A percentile compares a stretch with the other conserved stretches of the same genome.
Evolutionary conservation across 2,329 filamentous ascomycete genomes (phyloP).

Genomic region (Stachybotrys elegans): DNA sequence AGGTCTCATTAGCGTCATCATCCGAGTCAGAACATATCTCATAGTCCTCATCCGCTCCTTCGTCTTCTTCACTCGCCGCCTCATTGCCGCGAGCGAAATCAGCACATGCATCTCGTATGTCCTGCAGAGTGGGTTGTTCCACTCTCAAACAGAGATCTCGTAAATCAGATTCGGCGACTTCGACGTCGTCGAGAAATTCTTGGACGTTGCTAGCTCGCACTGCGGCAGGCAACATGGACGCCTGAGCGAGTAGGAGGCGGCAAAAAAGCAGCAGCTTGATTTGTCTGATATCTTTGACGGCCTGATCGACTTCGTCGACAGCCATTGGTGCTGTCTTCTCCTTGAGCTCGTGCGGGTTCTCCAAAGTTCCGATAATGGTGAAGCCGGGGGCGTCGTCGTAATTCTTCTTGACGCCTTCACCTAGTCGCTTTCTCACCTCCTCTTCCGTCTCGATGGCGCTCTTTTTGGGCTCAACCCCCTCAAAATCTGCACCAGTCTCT

Average conservation of each 20-base stretch:
- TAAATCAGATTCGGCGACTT: conserved; percentile 18
- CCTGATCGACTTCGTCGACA: conserved; percentile 16
- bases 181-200: conserved; percentile 19
- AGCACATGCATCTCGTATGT: conserved; percentile 23
- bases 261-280: conserved; percentile 23
- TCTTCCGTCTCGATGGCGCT: conserved; percentile 21
- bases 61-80: conserved; percentile 8
- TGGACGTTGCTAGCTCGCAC: conserved; percentile 16
- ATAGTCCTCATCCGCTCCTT: conserved; percentile 2
- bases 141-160: conserved; percentile 22
- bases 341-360: conserved; percentile 18
- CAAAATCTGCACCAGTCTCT: neutral
- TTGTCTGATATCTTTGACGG: conserved; percentile 17
- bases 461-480: conserved; percentile 17
- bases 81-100: conserved; percentile 20
- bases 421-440: conserved; percentile 20
- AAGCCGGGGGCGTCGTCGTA: conserved; percentile 10
- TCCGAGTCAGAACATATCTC: conserved; percentile 1
- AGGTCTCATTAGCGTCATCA: conserved; percentile 12
- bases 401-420: conserved; percentile 20
- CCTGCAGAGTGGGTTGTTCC: conserved; percentile 18
- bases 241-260: conserved; percentile 18
- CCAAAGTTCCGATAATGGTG: conserved; percentile 18
- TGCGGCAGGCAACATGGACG: conserved; percentile 19
- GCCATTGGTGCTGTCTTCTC: conserved; percentile 19